Base-by-base conservation (phyloP, 805 yeast genomes). In the Grigorovia transvaalensis region DNA sequence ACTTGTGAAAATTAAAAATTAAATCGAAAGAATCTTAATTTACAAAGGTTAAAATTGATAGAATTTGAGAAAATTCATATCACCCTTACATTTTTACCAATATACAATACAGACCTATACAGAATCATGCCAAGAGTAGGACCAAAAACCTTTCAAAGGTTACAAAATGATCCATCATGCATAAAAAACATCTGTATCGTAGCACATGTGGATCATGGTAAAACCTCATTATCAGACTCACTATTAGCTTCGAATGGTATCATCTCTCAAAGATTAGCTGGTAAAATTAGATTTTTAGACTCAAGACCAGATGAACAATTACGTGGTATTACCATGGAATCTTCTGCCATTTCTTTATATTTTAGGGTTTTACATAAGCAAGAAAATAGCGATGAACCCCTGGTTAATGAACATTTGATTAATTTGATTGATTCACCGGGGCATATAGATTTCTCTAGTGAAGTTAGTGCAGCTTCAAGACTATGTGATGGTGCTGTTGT, bases 201-300 rank as follows among this genome's bases (percentile, higher is more conserved):
- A 48, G 99, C 99, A 0, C 99, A 93, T 69, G 99, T 93, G 23
- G 99, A 93, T 67, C 99, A 93, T 65, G 99, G 99, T 29, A 93
- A 93, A 70, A 93, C 99, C 0, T 88, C 98, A 1, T 73, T 93
- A 35, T 85, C 96, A 45, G 99, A 93, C 67, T 85, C 96, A 9
- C 71, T 93, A 47, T 71, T 93, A 43, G 98, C 99, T 27, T 85
- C 96, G 41, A 93, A 95, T 69, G 99, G 99, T 49, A 89, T 93
- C 65, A 89, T 93, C 46, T 91, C 99, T 0, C 96, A 85, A 58
- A 76, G 91, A 63, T 76, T 90, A 79, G 99, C 97, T 1, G 99
- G 99, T 35, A 90, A 89, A 64, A 89, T 93, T 50, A 74, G 99
- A 54, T 93, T 85, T 63, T 72, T 93, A 50, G 99, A 93, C 63